Conservation (phyloP, 2,329 filamentous ascomycete genomes). For the Paecilomyces dactylethromorphus region DNA sequence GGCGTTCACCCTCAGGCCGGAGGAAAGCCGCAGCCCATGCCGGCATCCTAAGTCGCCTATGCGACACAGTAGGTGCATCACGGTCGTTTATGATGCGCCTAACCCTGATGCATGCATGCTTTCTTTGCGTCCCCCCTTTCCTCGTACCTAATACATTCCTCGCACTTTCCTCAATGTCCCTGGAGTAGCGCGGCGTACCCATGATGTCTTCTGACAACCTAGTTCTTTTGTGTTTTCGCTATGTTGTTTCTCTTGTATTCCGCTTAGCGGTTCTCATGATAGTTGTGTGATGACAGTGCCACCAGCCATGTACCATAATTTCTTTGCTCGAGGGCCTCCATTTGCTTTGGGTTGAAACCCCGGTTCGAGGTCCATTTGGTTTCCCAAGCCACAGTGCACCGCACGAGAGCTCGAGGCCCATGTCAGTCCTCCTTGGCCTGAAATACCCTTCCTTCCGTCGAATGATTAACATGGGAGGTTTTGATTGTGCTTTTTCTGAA, state of each 20-base stretch:
- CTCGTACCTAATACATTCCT: background rate
- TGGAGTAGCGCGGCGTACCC: background rate
- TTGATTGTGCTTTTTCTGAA: background rate
- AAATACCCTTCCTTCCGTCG: background rate
- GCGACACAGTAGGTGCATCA: background rate
- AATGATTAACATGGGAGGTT: background rate
- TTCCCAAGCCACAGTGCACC: background rate
- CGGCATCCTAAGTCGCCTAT: constrained; percentile 17
- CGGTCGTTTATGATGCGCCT: background rate
- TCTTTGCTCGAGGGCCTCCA: background rate
- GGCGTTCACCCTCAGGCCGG: constrained; percentile 19
- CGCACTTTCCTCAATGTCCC: background rate
- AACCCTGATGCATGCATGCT: background rate
- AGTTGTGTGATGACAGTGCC: constrained; percentile 1
- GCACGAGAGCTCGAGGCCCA: background rate
- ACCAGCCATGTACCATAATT: constrained; percentile 3
- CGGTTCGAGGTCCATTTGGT: background rate
- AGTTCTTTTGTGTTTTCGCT: background rate
- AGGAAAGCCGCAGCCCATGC: constrained; percentile 22
- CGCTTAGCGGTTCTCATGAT: background rate
- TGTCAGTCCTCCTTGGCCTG: background rate
- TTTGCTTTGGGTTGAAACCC: background rate
- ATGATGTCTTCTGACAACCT: background rate
- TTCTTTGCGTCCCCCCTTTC: background rate
- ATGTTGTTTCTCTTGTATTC: background rate